Evolutionary conservation across 208 protist species (phyloP), one percentile per base, ranked within the genome.

Genomic region (Trichomonas vaginalis): DNA sequence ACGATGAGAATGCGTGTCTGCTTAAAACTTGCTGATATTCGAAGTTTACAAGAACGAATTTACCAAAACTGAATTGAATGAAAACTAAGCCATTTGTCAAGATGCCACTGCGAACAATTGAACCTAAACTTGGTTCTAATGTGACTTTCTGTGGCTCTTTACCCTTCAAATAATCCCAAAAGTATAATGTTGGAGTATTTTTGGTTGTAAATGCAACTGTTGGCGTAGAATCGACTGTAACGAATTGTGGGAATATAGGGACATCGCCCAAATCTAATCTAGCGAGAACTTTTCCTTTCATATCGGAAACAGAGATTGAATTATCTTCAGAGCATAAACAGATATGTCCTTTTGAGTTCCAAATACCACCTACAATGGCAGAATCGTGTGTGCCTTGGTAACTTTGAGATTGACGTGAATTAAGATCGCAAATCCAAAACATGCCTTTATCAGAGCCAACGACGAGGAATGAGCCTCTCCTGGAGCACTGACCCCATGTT

Each of bases 401-500:
- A 39, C n/a, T 90, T 90, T 90, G 82, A 35, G 82, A 46, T 90
- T 90, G 82, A 9, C 32, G 8, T 2, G 40, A 48, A 90, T 90
- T 90, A n/a, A 27, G 9, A 49, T 90, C 82, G n/a, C 82, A 90
- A 45, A 90, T 90, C 82, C 82, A 90, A 48, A 90, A 90, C 42
- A 45, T 90, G 8, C 82, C 82, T 90, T 90, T 90, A 2, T 90
- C 82, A 90, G 82, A 90, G 10, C 82, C 82, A n/a, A 39, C 82
- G 10, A 39, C 82, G 17, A 90, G 23, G 42, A 49, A 90, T 49
- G 82, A 90, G 35, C 82, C 82, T 45, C n/a, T 45, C 42, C 42
- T 46, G 1, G 82, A 46, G n/a, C 35, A 90, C 10, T 27, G 42
- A 48, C 35, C 9, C 82, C 82, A 90, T 23, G 82, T 90, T 48